Percentiles rank a stretch among this genome's conserved stretches.
Evolutionary conservation across 1,284 basidiomycete genomes (phyloP).

Genomic region (Cryptococcus sp.): DNA sequence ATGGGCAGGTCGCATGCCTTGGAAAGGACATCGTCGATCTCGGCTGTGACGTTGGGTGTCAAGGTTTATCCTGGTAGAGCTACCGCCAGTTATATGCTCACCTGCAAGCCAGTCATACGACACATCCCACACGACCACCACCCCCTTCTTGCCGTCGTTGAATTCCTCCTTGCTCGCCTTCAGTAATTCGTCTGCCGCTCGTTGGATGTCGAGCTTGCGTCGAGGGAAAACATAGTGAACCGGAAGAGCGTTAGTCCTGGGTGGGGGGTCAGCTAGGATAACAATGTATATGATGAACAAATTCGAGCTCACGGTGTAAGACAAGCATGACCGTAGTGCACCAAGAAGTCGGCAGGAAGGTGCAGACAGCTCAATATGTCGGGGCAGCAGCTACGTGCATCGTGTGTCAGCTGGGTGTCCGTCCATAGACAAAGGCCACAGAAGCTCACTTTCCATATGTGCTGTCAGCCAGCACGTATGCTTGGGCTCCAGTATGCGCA

Average conservation of each 20-base stretch:
- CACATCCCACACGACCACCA: slow-evolving; percentile 74
- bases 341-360: slow-evolving; percentile 82
- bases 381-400: slow-evolving; percentile 77
- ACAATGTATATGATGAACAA: neutral
- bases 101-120: slow-evolving; percentile 69
- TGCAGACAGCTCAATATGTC: slow-evolving; percentile 96
- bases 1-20: slow-evolving; percentile 18
- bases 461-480: slow-evolving; percentile 92
- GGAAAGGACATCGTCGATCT: slow-evolving; percentile 26
- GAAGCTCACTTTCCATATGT: slow-evolving; percentile 82
- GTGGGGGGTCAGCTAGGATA: neutral
- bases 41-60: slow-evolving; percentile 16
- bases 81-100: slow-evolving; percentile 49
- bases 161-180: slow-evolving; percentile 27
- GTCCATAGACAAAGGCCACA: neutral
- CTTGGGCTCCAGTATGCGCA: slow-evolving; percentile 52
- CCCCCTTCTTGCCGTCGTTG: slow-evolving; percentile 33
- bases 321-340: slow-evolving; percentile 97
- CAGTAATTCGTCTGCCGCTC: slow-evolving; percentile 27
- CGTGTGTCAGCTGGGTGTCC: neutral
- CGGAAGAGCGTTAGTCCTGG: slow-evolving; percentile 48
- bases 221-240: slow-evolving; percentile 51
- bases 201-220: slow-evolving; percentile 30
- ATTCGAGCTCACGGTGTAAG: slow-evolving; percentile 60
- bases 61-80: neutral